Evolutionary conservation across 2,329 filamentous ascomycete genomes (phyloP).

Genomic region (Phyllosticta ampelicida): DNA sequence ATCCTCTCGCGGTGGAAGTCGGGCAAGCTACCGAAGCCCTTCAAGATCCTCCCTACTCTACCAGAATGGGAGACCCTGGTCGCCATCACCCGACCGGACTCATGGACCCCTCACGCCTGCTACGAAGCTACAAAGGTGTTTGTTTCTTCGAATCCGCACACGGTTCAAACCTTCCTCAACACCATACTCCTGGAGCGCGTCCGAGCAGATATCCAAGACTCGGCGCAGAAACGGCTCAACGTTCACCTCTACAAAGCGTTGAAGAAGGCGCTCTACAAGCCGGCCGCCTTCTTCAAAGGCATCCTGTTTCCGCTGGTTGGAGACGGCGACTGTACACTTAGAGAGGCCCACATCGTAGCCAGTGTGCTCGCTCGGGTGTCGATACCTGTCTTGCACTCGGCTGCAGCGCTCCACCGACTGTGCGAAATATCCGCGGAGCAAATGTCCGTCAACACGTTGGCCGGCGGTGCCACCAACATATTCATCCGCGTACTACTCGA

Average conservation of each 20-base stretch:
- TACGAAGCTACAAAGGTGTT: constrained; percentile 91
- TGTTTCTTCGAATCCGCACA: constrained; percentile 67
- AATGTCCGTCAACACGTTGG: constrained; percentile 70
- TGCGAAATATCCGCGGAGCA: constrained; percentile 93
- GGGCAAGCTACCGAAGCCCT: constrained; percentile 92
- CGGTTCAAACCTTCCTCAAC: constrained; percentile 76
- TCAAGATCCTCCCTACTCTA: constrained; percentile 90
- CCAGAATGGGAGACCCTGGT: constrained; percentile 88
- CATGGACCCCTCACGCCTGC: constrained; percentile 67
- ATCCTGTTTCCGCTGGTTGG: constrained; percentile 83
- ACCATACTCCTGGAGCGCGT: constrained; percentile 80
- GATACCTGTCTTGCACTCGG: constrained; percentile 84
- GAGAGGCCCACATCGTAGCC: constrained; percentile 85
- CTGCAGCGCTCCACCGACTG: constrained; percentile 78
- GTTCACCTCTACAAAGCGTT: constrained; percentile 89
- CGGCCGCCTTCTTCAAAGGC: constrained; percentile 92
- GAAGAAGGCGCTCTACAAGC: constrained; percentile 89
- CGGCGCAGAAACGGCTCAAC: constrained; percentile 68
- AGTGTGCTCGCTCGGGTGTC: constrained; percentile 76
- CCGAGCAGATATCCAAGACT: constrained; percentile 88
- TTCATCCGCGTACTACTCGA: constrained; percentile 89
- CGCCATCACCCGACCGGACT: constrained; percentile 69
- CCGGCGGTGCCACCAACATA: constrained; percentile 84
- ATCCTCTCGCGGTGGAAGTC: constrained; percentile 89
- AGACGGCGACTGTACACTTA: constrained; percentile 77